Evolutionary conservation across 2,329 filamentous ascomycete species (phyloP).

Genomic region (Ascosphaera aggregata): DNA sequence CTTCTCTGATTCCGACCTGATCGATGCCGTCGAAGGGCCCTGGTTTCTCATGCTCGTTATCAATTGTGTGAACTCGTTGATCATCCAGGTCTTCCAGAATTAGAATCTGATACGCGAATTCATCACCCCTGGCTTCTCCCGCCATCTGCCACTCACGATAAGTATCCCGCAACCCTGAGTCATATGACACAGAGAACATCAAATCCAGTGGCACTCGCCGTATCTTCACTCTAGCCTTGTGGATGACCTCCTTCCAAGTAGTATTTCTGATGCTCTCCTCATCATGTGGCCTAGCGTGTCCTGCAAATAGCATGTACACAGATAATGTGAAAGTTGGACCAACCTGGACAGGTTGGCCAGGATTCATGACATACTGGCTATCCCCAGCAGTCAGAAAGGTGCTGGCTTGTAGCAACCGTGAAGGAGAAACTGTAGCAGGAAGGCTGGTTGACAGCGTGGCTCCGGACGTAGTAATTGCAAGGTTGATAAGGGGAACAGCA

Average conservation of each 20-base stretch:
- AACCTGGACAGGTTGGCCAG: conserved; percentile 47
- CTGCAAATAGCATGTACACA: conserved; percentile 83
- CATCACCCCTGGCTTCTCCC: conserved; percentile 25
- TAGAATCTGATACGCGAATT: conserved; percentile 61
- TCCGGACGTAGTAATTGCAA: conserved; percentile 85
- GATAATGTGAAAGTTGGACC: conserved; percentile 72
- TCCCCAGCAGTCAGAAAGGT: conserved; percentile 76
- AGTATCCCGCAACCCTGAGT: conserved; percentile 3
- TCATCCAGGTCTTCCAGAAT: conserved; percentile 66
- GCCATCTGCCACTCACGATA: conserved; percentile 10
- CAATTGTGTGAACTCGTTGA: conserved; percentile 41
- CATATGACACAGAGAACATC: conserved; percentile 21
- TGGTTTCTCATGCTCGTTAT: conserved; percentile 33
- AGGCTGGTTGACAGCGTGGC: conserved; percentile 63
- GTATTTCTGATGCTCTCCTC: conserved; percentile 37
- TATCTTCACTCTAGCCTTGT: conserved; percentile 71
- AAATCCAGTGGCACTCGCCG: conserved; percentile 41
- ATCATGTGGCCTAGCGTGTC: conserved; percentile 40
- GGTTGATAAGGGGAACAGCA: conserved; percentile 71
- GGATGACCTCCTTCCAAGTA: conserved; percentile 89
- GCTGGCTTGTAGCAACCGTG: conserved; percentile 74
- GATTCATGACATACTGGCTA: conserved; percentile 48
- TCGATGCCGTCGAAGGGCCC: conserved; percentile 36
- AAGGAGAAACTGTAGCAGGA: conserved; percentile 67
- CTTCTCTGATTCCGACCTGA: conserved; percentile 40